Conservation (phyloP, 805 yeast genomes). For the Saturnispora ahearnii region DNA sequence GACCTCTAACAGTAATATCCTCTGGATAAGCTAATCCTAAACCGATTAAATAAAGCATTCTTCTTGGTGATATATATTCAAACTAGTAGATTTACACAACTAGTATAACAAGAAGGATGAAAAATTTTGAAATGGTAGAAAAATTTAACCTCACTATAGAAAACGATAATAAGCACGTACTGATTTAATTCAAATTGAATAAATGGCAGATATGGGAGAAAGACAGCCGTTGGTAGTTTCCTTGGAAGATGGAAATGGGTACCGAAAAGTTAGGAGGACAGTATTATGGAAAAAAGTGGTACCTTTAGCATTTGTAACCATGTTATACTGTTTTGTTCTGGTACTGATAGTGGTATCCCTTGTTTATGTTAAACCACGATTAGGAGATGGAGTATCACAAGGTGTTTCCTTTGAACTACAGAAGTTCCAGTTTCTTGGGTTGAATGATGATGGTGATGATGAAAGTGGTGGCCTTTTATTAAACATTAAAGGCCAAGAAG, state of each 20-base stretch:
- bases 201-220: neutral
- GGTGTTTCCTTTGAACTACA: constrained; percentile 27
- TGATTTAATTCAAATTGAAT: neutral
- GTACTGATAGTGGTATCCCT: neutral
- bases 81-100: neutral
- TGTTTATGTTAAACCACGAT: constrained; percentile 18
- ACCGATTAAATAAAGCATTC: constrained; percentile 85
- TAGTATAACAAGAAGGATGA: neutral
- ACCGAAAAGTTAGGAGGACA: neutral
- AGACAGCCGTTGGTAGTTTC: neutral
- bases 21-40: constrained; percentile 81
- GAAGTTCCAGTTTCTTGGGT: constrained; percentile 24
- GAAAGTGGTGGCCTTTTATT: constrained; percentile 26
- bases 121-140: neutral
- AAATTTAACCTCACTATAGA: no score
- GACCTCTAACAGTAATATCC: constrained; percentile 92
- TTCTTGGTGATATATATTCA: neutral
- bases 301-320: neutral
- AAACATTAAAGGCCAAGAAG: constrained; percentile 24
- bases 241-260: neutral
- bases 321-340: neutral
- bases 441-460: constrained; percentile 16
- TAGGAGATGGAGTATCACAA: constrained; percentile 26
- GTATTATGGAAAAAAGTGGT: neutral
- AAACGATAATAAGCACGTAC: neutral